A percentile compares a stretch with the other conserved stretches of the same genome.
phyloP scores from a whole-genome alignment of 2,329 filamentous ascomycete genomes.

The Fusarium phyllophilum region DNA sequence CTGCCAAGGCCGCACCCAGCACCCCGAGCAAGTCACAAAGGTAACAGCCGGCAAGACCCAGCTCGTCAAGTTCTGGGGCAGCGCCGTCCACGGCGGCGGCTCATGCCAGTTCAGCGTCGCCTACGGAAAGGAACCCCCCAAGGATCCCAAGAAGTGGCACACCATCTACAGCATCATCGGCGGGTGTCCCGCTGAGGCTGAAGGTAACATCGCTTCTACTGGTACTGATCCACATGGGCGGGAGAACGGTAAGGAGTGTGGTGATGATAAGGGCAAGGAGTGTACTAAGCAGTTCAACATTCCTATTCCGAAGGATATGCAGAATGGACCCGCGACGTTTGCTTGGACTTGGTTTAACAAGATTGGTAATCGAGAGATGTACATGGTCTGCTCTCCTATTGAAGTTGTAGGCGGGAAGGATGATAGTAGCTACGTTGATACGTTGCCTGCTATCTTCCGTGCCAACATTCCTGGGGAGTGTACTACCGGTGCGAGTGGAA shows the following conservation, averaged over 20 bases:
- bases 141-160: slow-evolving; percentile 33
- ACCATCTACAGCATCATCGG: slow-evolving; percentile 43
- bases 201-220: slow-evolving; percentile 24
- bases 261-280: slow-evolving; percentile 36
- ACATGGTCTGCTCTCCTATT: slow-evolving; percentile 84
- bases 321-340: slow-evolving; percentile 68
- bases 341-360: slow-evolving; percentile 85
- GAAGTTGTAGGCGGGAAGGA: slow-evolving; percentile 60
- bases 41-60: slow-evolving; percentile 37
- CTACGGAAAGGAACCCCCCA: slow-evolving; percentile 35
- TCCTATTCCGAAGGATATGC: slow-evolving; percentile 43
- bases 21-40: slow-evolving; percentile 37
- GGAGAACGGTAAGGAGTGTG: slow-evolving; percentile 37
- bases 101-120: slow-evolving; percentile 43
- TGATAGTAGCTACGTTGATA: slow-evolving; percentile 36
- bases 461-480: slow-evolving; percentile 44
- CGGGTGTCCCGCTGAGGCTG: slow-evolving; percentile 39
- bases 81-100: slow-evolving; percentile 43
- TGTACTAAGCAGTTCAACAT: slow-evolving; percentile 40
- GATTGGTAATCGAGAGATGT: slow-evolving; percentile 83
- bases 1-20: slow-evolving; percentile 36
- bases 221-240: slow-evolving; percentile 31
- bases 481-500: slow-evolving; percentile 29
- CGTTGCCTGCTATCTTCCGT: slow-evolving; percentile 35
- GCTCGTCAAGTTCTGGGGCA: slow-evolving; percentile 43